Evolutionary conservation across 176 grass and related monocot species (phyloP), one percentile per base, ranked within the genome.

Genomic region (Tillandsia leiboldiana): DNA sequence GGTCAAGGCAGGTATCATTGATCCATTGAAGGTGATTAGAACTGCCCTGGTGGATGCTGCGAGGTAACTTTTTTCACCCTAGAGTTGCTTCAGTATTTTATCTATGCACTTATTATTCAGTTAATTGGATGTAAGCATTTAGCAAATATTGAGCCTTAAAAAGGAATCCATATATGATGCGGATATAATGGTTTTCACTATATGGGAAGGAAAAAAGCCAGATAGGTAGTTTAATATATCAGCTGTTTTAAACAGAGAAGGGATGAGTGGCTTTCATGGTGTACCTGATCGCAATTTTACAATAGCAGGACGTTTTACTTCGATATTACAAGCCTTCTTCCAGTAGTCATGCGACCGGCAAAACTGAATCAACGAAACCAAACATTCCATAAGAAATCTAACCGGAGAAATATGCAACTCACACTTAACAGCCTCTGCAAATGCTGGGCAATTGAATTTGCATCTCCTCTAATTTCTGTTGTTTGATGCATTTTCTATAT

Each of bases 11-110:
- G 94, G 94, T 80, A 99, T 99, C 65, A 90, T 99, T n/a, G 94
- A 99, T 18, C 89, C 94, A 4, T 84, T 99, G 66, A 99, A 99
- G 73, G 94, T 99, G 48, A 99, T 99, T 49, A 90, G 94, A 82
- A 99, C 94, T 84, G 94, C 94, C 0, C 84, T 99, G 76, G 87
- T 93, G 70, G 94, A 99, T 86, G 94, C 94, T 57, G 94, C 94
- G 18, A 99, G 94, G 94, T 90, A 80, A 86, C 49, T 53, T 64
- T 33, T 28, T 50, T 9, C 12, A 23, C 47, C 1, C 11, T 12
- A 42, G 33, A 42, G 33, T 42, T 42, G 33, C 33, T 42, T 42
- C 14, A 20, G 15, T 56, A 3, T 1, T 61, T 10, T 10, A 26
- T 4, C 20, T 8, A n/a, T 71, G 12, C 9, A 6, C 15, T 61